Conservation (phyloP, 2,329 filamentous ascomycete genomes). For the Colletotrichum sp. region DNA sequence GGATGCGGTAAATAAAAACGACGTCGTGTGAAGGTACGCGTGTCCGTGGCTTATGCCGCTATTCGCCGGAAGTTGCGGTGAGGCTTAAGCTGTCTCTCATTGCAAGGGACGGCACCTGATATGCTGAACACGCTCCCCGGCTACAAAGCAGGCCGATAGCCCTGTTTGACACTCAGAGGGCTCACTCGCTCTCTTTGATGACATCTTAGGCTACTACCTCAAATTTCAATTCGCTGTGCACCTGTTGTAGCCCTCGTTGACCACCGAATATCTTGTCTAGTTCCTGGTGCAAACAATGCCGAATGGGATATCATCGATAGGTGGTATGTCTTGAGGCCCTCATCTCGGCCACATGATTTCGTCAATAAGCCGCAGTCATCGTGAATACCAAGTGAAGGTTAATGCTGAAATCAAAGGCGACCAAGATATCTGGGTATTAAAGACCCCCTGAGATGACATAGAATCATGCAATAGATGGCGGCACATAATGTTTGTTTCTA, state of each 20-base stretch:
- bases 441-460: background rate
- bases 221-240: slow-evolving; percentile 23
- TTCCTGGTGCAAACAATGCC: slow-evolving; percentile 25
- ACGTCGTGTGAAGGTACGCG: slow-evolving; percentile 33
- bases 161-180: slow-evolving; percentile 30
- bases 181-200: slow-evolving; percentile 34
- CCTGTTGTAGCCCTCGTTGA: slow-evolving; percentile 28
- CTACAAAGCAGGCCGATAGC: slow-evolving; percentile 36
- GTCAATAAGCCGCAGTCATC: background rate
- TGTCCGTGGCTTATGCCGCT: background rate
- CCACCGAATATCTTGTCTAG: slow-evolving; percentile 24
- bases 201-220: slow-evolving; percentile 36
- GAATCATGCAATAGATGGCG: background rate
- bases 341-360: background rate
- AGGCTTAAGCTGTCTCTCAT: too few species aligned
- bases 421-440: background rate
- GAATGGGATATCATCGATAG: background rate
- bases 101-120: slow-evolving; percentile 24
- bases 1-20: slow-evolving; percentile 35
- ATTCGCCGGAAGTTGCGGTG: too few species aligned
- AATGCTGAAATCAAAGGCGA: background rate
- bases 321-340: background rate
- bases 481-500: background rate
- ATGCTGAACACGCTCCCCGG: slow-evolving; percentile 26
- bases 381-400: background rate